phyloP scores from a whole-genome alignment of 129 eudicot genomes.

The Dittrichia graveolens region DNA sequence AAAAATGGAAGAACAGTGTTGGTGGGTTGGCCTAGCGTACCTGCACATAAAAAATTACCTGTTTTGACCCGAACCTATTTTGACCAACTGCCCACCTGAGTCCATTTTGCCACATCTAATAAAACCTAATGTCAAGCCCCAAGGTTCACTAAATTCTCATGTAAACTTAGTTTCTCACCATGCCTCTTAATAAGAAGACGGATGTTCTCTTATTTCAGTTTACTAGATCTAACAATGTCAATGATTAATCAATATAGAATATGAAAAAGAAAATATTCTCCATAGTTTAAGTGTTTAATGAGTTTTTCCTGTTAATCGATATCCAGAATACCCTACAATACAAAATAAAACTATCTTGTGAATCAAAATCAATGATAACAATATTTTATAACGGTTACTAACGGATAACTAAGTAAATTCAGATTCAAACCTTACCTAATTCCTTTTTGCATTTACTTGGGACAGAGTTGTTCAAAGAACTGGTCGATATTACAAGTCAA shows the following conservation, averaged over 20 bases:
- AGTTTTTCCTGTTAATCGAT: neutral
- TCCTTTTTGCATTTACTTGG: conserved; percentile 1
- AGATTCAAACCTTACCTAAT: neutral
- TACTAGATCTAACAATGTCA: conserved; percentile 14
- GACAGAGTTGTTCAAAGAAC: neutral
- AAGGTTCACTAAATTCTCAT: conserved; percentile 2
- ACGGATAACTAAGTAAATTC: neutral
- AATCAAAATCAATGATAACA: conserved; percentile 5
- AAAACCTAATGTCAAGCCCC: conserved; percentile 15
- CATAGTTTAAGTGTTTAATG: neutral
- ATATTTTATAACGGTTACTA: conserved; percentile 17
- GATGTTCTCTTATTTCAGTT: conserved; percentile 8
- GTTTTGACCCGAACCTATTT: neutral
- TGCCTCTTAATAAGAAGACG: neutral
- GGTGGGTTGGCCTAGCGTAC: neutral
- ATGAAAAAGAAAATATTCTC: neutral
- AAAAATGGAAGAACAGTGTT: neutral
- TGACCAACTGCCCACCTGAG: neutral
- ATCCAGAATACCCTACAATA: conserved; percentile 21
- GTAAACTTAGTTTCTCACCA: conserved; percentile 18
- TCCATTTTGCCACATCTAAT: neutral
- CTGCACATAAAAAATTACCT: neutral
- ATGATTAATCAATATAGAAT: conserved; percentile 2
- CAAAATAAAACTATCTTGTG: neutral
- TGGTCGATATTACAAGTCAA: neutral